Percentiles rank a stretch among this genome's conserved stretches.
Conservation (phyloP, 257 asterid species). For the Petunia axillaris region DNA sequence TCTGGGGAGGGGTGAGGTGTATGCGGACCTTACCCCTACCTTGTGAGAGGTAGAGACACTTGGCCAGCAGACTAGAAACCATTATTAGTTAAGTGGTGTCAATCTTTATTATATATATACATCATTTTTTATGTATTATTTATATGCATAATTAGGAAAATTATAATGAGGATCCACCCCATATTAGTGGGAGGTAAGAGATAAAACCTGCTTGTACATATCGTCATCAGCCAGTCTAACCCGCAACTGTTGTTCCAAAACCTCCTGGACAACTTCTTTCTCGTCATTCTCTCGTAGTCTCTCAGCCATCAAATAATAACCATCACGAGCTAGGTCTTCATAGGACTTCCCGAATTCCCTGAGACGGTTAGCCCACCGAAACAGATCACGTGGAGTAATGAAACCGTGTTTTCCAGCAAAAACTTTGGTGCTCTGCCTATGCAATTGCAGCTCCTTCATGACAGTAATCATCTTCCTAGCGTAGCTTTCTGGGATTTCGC, state of each 20-base stretch:
- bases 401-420: slow-evolving; percentile 99
- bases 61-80: too few relatives aligned
- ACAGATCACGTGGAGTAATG: slow-evolving; percentile 96
- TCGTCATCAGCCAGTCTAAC: slow-evolving; percentile 53
- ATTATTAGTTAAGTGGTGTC: too few relatives aligned
- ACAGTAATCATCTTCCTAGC: slow-evolving; percentile 82
- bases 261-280: slow-evolving; percentile 66
- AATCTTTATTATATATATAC: too few relatives aligned
- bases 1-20: too few relatives aligned
- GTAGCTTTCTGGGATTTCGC: slow-evolving; percentile 66
- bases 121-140: too few relatives aligned
- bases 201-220: slow-evolving; percentile 74
- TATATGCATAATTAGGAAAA: too few relatives aligned
- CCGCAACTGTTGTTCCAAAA: slow-evolving; percentile 62
- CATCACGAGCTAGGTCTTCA: slow-evolving; percentile 86
- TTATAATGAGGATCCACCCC: too few relatives aligned
- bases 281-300: slow-evolving; percentile 83
- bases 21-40: too few relatives aligned
- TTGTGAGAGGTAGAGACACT: too few relatives aligned
- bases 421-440: slow-evolving; percentile 81
- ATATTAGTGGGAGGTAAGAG: slow-evolving; percentile 3
- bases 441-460: slow-evolving; percentile 92
- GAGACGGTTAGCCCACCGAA: slow-evolving; percentile 93
- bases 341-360: slow-evolving; percentile 53
- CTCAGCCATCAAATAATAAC: slow-evolving; percentile 89